These are phyloP conservation scores for Phyllosticta citrichinensis DNA, from an alignment of 2,329 filamentous ascomycete genomes.

Conservation along the genomic window DNA sequence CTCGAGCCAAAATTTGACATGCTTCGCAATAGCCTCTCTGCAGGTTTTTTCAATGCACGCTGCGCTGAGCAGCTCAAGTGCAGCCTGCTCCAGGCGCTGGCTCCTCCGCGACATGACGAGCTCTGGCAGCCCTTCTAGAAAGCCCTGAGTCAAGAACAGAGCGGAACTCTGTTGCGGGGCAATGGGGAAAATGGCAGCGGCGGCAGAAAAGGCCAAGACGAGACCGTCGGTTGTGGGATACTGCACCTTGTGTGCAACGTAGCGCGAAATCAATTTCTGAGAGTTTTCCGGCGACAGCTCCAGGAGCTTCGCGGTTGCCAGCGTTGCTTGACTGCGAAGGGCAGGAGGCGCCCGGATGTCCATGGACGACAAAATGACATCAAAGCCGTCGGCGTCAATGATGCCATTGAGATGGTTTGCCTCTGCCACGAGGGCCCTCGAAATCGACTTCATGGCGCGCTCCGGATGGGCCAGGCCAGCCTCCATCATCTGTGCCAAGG, in stretches of 20 bases:
- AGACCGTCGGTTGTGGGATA: conserved; percentile 78
- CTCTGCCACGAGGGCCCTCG: conserved; percentile 47
- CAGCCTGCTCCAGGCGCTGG: conserved; percentile 73
- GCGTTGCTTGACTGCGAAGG: conserved; percentile 69
- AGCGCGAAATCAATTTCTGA: conserved; percentile 57
- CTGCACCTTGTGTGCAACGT: conserved; percentile 62
- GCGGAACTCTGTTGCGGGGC: conserved; percentile 63
- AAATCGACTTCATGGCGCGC: conserved; percentile 50
- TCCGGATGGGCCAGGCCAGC: conserved; percentile 66
- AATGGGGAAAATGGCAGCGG: conserved; percentile 77
- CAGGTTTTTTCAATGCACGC: conserved; percentile 80
- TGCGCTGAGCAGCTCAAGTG: conserved; percentile 81
- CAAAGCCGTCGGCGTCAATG: conserved; percentile 65
- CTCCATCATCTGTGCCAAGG: conserved; percentile 83
- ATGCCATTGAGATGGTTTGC: conserved; percentile 46
- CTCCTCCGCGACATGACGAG: conserved; percentile 76
- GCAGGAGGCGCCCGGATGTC: conserved; percentile 69
- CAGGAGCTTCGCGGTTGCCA: conserved; percentile 75
- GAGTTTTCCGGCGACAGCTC: conserved; percentile 65
- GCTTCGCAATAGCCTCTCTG: conserved; percentile 71
- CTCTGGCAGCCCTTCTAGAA: conserved; percentile 65
- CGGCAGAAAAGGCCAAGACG: conserved; percentile 88
- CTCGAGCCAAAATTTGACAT: conserved; percentile 80
- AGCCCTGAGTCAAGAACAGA: conserved; percentile 82
- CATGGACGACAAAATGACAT: conserved; percentile 76